A percentile compares a stretch with the other conserved stretches of the same genome.
phyloP scores from a whole-genome alignment of 305 asterid species.

The Rubia peregrina region DNA sequence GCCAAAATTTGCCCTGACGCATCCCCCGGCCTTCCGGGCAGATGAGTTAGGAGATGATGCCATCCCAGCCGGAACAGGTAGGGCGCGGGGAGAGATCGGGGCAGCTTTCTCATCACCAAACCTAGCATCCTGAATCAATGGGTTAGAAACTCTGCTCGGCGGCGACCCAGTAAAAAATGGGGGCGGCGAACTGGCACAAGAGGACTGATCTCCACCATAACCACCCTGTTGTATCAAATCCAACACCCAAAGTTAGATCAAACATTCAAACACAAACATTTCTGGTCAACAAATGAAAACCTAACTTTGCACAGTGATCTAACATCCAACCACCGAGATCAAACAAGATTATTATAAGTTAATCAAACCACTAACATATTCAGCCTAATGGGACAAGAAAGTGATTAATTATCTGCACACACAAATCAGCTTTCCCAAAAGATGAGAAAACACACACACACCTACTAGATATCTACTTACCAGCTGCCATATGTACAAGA shows the following conservation, averaged over 20 bases:
- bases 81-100: slow-evolving; percentile 58
- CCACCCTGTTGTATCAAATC: slow-evolving; percentile 45
- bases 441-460: neutral
- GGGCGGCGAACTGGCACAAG: slow-evolving; percentile 93
- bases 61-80: slow-evolving; percentile 44
- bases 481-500: neutral
- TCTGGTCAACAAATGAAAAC: neutral
- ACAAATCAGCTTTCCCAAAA: neutral
- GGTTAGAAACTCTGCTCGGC: slow-evolving; percentile 99
- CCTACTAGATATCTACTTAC: neutral
- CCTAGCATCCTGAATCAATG: slow-evolving; percentile 80
- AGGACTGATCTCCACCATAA: slow-evolving; percentile 38
- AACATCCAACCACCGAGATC: slow-evolving; percentile 5
- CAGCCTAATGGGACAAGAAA: neutral
- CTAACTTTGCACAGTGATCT: neutral
- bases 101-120: slow-evolving; percentile 59
- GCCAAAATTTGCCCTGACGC: slow-evolving; percentile 75
- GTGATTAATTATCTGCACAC: neutral
- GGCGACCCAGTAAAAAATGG: slow-evolving; percentile 98
- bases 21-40: slow-evolving; percentile 60
- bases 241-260: neutral
- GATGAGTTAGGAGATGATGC: slow-evolving; percentile 49
- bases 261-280: too few species aligned
- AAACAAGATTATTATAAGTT: neutral
- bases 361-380: neutral